These are phyloP conservation scores for Tubosaeta brunneosetosa DNA, from an alignment of 768 basidiomycete species.

Conservation along the genomic window DNA sequence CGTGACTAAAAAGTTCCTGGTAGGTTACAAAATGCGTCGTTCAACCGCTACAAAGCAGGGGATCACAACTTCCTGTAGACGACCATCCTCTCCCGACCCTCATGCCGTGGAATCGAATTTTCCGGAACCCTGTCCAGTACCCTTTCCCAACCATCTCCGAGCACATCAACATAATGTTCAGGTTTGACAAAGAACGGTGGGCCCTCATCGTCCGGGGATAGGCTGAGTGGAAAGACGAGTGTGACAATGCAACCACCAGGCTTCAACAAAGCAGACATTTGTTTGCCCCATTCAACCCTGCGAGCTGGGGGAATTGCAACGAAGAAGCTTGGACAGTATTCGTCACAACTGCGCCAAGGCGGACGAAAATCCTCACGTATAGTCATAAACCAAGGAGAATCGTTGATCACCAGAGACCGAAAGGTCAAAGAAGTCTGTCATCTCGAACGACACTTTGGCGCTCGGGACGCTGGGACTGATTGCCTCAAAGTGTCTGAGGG, in stretches of 20 bases:
- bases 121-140: constrained; percentile 50
- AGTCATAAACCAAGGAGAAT: constrained; percentile 17
- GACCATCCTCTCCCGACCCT: constrained; percentile 47
- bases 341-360: not conserved
- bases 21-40: not conserved
- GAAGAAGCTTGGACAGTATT: constrained; percentile 40
- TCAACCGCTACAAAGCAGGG: not conserved
- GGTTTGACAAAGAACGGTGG: constrained; percentile 61
- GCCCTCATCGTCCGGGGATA: constrained; percentile 42
- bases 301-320: constrained; percentile 58
- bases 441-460: constrained; percentile 16
- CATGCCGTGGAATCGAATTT: constrained; percentile 38
- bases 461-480: not conserved
- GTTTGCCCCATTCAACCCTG: constrained; percentile 52
- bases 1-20: not conserved
- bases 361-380: constrained; percentile 4
- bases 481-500: constrained; percentile 1
- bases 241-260: constrained; percentile 62
- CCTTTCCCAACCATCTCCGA: constrained; percentile 49
- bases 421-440: constrained; percentile 15
- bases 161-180: constrained; percentile 49
- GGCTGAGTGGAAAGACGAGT: constrained; percentile 53
- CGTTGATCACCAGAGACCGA: constrained; percentile 13
- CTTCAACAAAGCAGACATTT: constrained; percentile 53
- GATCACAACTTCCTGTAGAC: constrained; percentile 27